phyloP scores from a whole-genome alignment of 495 filamentous ascomycete genomes.

The Hypoxylon intermedium region DNA sequence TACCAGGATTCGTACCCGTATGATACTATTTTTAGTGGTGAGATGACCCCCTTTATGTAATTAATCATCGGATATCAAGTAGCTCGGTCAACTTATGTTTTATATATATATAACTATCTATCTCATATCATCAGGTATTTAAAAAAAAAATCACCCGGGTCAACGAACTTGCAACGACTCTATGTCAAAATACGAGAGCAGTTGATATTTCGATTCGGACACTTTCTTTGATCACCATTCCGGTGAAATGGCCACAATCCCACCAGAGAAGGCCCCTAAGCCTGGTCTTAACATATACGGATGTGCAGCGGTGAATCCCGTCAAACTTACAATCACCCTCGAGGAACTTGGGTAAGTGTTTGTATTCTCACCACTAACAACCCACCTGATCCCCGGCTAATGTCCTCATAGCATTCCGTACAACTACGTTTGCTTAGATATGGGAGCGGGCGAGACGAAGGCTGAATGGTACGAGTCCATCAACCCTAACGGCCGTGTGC shows the following conservation, averaged over 20 bases:
- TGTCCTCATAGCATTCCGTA: conserved; percentile 14
- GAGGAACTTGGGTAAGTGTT: conserved; percentile 67
- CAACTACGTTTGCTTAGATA: conserved; percentile 25
- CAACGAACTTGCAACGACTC: no score
- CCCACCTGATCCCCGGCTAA: not conserved
- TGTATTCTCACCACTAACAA: not conserved
- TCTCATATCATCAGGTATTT: no score
- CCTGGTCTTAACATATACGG: conserved; percentile 27
- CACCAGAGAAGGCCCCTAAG: conserved; percentile 22
- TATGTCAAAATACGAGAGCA: no score
- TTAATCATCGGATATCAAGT: no score
- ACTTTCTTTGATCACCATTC: not conserved
- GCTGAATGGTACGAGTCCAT: conserved; percentile 59
- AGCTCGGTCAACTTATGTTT: no score
- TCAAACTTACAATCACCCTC: conserved; percentile 74
- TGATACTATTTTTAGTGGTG: no score
- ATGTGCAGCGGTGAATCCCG: conserved; percentile 42
- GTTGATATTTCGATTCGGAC: not conserved
- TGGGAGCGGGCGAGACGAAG: conserved; percentile 8
- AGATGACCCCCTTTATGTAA: no score
- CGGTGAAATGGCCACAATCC: conserved; percentile 13
- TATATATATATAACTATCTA: no score
- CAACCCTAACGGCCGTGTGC: conserved; percentile 87
- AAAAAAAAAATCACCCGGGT: no score
- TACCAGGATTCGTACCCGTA: no score